These are phyloP conservation scores for Omphalotus olearius DNA, from an alignment of 1,284 basidiomycete genomes.

Conservation along the genomic window DNA sequence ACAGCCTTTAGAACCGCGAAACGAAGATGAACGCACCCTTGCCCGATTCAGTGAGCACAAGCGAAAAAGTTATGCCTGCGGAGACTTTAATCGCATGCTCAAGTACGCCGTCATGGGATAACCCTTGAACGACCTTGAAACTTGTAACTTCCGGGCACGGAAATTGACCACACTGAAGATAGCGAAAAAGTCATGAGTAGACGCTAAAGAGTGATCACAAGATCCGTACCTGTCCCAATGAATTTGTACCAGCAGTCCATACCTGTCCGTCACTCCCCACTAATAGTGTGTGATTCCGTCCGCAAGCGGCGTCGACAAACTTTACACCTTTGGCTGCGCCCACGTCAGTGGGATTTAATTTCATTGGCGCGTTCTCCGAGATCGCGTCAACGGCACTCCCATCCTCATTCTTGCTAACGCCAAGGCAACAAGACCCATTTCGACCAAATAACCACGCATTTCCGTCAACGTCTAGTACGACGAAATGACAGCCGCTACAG, in stretches of 20 bases:
- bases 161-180: slow-evolving; percentile 64
- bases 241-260: slow-evolving; percentile 85
- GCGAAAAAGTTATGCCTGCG: slow-evolving; percentile 81
- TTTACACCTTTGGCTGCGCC: slow-evolving; percentile 58
- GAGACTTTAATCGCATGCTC: slow-evolving; percentile 71
- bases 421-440: slow-evolving; percentile 60
- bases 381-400: slow-evolving; percentile 38
- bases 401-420: slow-evolving; percentile 37
- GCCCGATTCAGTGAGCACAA: slow-evolving; percentile 77
- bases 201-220: too few relatives aligned
- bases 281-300: slow-evolving; percentile 78
- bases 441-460: slow-evolving; percentile 90
- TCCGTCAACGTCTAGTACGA: slow-evolving; percentile 60
- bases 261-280: slow-evolving; percentile 78
- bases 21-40: slow-evolving; percentile 43
- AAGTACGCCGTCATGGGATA: slow-evolving; percentile 48
- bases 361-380: slow-evolving; percentile 69
- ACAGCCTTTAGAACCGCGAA: neutral
- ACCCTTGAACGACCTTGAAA: slow-evolving; percentile 63
- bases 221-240: slow-evolving; percentile 66
- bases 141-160: slow-evolving; percentile 56
- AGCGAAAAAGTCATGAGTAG: slow-evolving; percentile 18
- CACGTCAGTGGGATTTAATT: slow-evolving; percentile 55
- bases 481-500: slow-evolving; percentile 70
- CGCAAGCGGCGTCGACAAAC: slow-evolving; percentile 82